Percentiles rank a stretch among this genome's conserved stretches.
Evolutionary conservation across 1,284 basidiomycete genomes (phyloP).

Genomic region (Pseudozyma pruni): DNA sequence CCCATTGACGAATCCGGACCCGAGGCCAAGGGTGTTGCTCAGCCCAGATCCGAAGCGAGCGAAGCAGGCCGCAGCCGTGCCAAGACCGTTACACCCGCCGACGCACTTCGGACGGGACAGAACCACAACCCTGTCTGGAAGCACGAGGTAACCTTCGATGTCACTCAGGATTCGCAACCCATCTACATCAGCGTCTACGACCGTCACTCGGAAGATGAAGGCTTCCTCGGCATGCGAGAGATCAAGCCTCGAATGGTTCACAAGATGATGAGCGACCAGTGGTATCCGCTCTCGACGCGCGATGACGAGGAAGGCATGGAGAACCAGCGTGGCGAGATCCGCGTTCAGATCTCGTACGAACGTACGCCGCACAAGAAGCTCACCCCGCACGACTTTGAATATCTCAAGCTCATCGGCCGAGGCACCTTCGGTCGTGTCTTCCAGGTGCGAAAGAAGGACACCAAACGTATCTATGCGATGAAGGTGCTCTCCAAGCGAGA

Average conservation of each 20-base stretch:
- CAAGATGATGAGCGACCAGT: constrained; percentile 94
- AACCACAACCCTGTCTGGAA: constrained; percentile 97
- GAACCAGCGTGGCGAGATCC: constrained; percentile 78
- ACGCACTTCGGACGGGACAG: constrained; percentile 35
- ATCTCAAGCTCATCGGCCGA: constrained; percentile 96
- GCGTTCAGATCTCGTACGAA: constrained; percentile 93
- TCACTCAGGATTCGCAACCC: constrained; percentile 87
- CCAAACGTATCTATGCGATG: constrained; percentile 99
- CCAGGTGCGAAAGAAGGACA: constrained; percentile 97
- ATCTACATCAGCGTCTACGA: constrained; percentile 94
- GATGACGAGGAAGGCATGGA: constrained; percentile 53
- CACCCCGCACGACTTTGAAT: constrained; percentile 83
- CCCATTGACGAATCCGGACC: constrained; percentile 85
- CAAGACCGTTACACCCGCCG: constrained; percentile 51
- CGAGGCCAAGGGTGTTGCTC: constrained; percentile 83
- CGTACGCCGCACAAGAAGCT: constrained; percentile 64
- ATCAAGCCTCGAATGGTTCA: constrained; percentile 89
- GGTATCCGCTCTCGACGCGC: constrained; percentile 80
- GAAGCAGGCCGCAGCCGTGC: constrained; percentile 73
- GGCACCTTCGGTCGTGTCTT: constrained; percentile 98
- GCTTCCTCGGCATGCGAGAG: constrained; percentile 89
- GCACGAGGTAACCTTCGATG: constrained; percentile 90
- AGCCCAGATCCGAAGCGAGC: constrained; percentile 73
- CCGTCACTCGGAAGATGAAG: constrained; percentile 81
- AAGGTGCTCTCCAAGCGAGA: constrained; percentile 99